Evolutionary conservation across 768 basidiomycete genomes (phyloP), one percentile per base, ranked within the genome.

Genomic region (Gloeopeniophorella convolvens): DNA sequence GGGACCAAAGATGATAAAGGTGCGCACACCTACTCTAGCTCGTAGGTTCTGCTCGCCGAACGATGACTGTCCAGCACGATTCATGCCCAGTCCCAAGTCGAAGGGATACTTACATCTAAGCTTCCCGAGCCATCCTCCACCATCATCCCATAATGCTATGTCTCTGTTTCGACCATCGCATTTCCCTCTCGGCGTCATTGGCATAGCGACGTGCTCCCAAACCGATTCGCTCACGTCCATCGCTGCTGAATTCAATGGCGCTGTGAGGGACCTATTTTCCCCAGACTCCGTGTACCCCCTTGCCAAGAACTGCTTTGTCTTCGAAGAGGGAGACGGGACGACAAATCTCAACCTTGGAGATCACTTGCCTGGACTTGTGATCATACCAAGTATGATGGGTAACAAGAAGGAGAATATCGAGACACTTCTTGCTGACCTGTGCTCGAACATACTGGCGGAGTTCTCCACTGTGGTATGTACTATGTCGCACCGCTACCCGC

Each of bases 341-440:
- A 72, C 77, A 5, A 77, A 78, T 53, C 66, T 79, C 26, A 78
- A 80, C 51, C 69, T 79, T 28, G 74, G 75, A 7, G 78, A 80
- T 44, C 72, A 69, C 44, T 69, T 79, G 12, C 72, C 78, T 23
- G 84, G 85, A 15, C 64, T 93, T 31, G 78, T 88, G 16, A 73
- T 89, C 23, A 87, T 96, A 42, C 93, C 92, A 3, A 80, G 76
- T 55, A 77, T 82, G 59, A 89, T 92, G 80, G 87, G 86, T 5
- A 91, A 94, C 60, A 89, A 91, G 65, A 85, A 80, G 59, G 66
- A 90, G 26, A 93, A 94, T 63, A 75, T 98, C 46, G 89, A 89
- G 26, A 91, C 91, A 15, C 69, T 97, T 34, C 68, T 99, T 48
- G 91, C 90, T 15, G 91, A 92, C 62, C 67, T 96, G 16, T 93